Evolutionary conservation across 768 basidiomycete species (phyloP).

Genomic region (Pholiota molesta): DNA sequence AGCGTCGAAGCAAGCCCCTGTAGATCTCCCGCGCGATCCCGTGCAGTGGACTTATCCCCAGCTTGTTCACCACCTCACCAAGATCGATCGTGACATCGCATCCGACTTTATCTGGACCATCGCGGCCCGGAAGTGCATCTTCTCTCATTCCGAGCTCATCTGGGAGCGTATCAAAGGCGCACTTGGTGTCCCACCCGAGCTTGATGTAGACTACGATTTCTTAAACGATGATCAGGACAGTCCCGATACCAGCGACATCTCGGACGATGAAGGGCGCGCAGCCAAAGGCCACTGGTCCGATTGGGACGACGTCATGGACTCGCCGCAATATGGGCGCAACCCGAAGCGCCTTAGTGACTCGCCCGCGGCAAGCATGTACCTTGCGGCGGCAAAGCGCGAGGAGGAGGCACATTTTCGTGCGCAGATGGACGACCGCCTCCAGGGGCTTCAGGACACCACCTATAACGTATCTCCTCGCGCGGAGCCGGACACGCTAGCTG

Average conservation of each 20-base stretch:
- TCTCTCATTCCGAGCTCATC: constrained; percentile 78
- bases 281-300: constrained; percentile 38
- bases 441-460: constrained; percentile 15
- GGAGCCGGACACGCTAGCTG: neutral
- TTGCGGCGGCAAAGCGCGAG: constrained; percentile 13
- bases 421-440: constrained; percentile 24
- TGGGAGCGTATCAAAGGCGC: constrained; percentile 93
- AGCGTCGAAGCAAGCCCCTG: constrained; percentile 19
- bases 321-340: constrained; percentile 35
- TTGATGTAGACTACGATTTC: constrained; percentile 63
- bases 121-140: constrained; percentile 73
- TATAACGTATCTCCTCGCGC: constrained; percentile 14
- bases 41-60: constrained; percentile 73
- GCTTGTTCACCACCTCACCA: constrained; percentile 69
- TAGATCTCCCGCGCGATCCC: constrained; percentile 54
- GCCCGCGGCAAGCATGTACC: constrained; percentile 19
- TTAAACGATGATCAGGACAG: constrained; percentile 26
- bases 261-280: constrained; percentile 43
- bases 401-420: constrained; percentile 22
- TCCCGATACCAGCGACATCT: constrained; percentile 41
- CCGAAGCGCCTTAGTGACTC: constrained; percentile 28
- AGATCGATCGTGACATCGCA: constrained; percentile 59
- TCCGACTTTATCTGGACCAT: constrained; percentile 77
- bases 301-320: constrained; percentile 50
- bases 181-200: constrained; percentile 83